These are phyloP conservation scores for Pulicaria dysenterica DNA, from an alignment of 129 eudicot genomes.

Conservation along the genomic window DNA sequence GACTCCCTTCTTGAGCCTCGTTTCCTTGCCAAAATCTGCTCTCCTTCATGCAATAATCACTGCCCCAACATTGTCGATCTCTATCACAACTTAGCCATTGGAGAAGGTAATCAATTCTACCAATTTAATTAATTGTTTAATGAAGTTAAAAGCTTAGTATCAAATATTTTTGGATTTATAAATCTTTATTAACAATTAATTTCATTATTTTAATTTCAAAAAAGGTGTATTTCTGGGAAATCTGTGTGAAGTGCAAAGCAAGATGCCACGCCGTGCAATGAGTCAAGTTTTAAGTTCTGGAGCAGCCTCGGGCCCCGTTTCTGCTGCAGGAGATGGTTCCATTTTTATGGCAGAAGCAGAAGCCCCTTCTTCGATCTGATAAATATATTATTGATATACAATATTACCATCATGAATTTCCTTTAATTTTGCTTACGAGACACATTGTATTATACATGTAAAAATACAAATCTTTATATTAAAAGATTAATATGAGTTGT, in stretches of 20 bases:
- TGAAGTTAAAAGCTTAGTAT: constrained; percentile 44
- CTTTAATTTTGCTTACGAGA: neutral
- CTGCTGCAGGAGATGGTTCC: constrained; percentile 13
- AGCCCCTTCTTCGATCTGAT: constrained; percentile 23
- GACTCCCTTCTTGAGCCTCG: constrained; percentile 53
- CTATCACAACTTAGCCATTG: constrained; percentile 56
- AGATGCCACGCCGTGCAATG: constrained; percentile 46
- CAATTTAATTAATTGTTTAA: no score
- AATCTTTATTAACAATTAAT: neutral
- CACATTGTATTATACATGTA: neutral
- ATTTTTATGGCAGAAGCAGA: constrained; percentile 18
- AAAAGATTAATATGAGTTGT: no score
- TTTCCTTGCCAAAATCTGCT: constrained; percentile 49
- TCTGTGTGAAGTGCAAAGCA: constrained; percentile 41
- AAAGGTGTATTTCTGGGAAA: constrained; percentile 44
- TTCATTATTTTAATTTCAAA: neutral
- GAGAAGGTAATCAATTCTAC: no score
- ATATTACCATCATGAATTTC: neutral
- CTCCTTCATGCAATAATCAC: constrained; percentile 43
- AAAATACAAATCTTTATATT: neutral
- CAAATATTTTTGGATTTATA: neutral
- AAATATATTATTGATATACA: neutral
- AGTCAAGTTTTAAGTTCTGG: constrained; percentile 32
- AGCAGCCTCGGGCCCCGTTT: constrained; percentile 35
- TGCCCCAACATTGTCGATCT: constrained; percentile 74